Conservation (phyloP, 164 flowering plant species). For the Stephania cephalantha region DNA sequence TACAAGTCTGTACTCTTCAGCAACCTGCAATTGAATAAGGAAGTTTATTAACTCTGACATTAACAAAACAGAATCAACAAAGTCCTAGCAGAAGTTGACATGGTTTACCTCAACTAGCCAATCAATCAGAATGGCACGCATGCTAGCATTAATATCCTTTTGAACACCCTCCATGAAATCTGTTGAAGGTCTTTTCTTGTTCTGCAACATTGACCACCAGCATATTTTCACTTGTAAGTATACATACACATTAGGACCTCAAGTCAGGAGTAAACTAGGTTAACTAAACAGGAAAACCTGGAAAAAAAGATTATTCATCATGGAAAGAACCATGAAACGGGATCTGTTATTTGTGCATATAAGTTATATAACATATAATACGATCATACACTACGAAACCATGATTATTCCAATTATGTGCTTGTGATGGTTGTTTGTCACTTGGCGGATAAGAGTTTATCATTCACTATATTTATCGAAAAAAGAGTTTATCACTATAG, state of each 20-base stretch:
- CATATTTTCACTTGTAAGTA: no score
- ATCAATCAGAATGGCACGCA: constrained; percentile 86
- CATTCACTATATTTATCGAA: no score
- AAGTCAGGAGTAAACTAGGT: background rate
- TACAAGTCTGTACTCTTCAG: constrained; percentile 94
- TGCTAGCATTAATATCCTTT: constrained; percentile 79
- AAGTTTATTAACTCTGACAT: background rate
- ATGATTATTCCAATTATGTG: no score
- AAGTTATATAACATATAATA: no score
- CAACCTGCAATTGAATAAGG: constrained; percentile 45
- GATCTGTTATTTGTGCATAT: background rate
- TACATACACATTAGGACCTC: no score
- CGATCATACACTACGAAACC: no score
- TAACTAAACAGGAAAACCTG: background rate
- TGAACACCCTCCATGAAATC: constrained; percentile 86
- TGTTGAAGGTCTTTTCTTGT: constrained; percentile 78
- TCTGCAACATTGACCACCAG: no score
- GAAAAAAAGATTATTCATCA: background rate
- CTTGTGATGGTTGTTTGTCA: no score
- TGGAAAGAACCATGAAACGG: background rate
- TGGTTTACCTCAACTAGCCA: constrained; percentile 94
- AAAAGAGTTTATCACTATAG: no score
- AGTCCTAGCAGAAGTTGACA: background rate
- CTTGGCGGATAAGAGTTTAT: no score
- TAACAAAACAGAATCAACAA: background rate